Percentiles rank a stretch among this genome's conserved stretches.
phyloP scores from a whole-genome alignment of 1,284 basidiomycete genomes.

The Apiotrichum gamsii region DNA sequence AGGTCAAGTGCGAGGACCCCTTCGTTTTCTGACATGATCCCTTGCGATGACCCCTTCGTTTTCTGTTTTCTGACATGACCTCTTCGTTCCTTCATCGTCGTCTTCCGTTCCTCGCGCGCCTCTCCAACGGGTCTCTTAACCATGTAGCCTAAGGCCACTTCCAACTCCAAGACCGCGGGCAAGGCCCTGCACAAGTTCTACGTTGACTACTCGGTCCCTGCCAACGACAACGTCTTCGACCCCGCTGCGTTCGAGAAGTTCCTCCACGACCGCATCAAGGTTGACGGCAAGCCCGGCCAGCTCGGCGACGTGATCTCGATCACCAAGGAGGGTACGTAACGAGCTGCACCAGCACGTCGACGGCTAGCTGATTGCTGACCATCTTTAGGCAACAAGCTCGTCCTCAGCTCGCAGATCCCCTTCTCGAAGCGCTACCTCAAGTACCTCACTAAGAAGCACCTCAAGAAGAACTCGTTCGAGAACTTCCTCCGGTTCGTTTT shows the following conservation, averaged over 20 bases:
- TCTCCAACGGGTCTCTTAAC: background rate
- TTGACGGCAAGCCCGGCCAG: conserved; percentile 62
- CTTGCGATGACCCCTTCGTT: no score
- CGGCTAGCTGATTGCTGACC: conserved; percentile 49
- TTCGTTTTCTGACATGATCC: no score
- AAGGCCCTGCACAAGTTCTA: conserved; percentile 80
- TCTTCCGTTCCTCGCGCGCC: no score
- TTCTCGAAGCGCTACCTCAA: conserved; percentile 78
- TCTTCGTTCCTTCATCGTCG: no score
- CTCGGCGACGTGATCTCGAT: conserved; percentile 80
- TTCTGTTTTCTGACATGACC: background rate
- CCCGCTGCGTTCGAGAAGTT: conserved; percentile 86
- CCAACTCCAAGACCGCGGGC: conserved; percentile 50
- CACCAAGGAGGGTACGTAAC: conserved; percentile 68
- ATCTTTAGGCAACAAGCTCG: conserved; percentile 72
- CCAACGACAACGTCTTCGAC: conserved; percentile 83
- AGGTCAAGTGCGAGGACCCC: no score
- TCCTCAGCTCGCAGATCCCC: conserved; percentile 70
- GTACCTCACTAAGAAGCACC: conserved; percentile 92
- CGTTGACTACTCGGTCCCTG: conserved; percentile 91
- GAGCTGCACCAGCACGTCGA: conserved; percentile 48
- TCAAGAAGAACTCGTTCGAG: conserved; percentile 57
- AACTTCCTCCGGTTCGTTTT: conserved; percentile 44
- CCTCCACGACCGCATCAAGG: conserved; percentile 89
- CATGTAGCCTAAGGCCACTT: conserved; percentile 40